Base-by-base conservation (phyloP, 1,284 basidiomycete species). In the Apiotrichum sp. region DNA sequence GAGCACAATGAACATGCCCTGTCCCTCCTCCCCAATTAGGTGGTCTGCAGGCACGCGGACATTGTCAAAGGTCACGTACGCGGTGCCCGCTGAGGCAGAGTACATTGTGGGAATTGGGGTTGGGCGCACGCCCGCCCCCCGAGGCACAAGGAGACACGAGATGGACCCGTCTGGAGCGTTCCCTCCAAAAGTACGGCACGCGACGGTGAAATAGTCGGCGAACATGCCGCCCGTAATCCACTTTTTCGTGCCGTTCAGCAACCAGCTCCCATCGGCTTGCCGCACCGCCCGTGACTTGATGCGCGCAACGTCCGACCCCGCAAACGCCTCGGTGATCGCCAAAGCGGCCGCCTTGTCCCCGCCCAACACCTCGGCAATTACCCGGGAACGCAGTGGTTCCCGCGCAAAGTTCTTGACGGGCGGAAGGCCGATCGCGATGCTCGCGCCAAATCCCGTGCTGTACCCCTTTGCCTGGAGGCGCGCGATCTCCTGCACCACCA, bases 211-310 rank as follows among this genome's bases (percentile, higher is more conserved):
- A 66, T 75, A 77, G 53, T 75, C 72, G 44, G 73, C 71, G 56
- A 73, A 72, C 72, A 76, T 78, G 49, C 88, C 90, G 65, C 93
- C 96, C 46, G 93, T 93, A 68, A 97, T 97, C 93, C 93, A 96
- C 65, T 79, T 79, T 76, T 95, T 93, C 6, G 88, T 91, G 7
- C 90, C 91, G 63, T 89, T 90, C 62, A 93, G 84, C 55, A 89
- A 85, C 71, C 78, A 81, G 63, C 88, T 76, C 39, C 89, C 91
- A 67, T 93, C 91, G 58, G 86, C 83, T 39, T 82, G 86, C 73
- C 92, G 88, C 47, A 80, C 83, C 8, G 93, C 93, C 4, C 84
- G 87, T 8, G 88, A 92, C 70, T 86, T 82, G 51, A 92, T 75
- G 31, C 88, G 87, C 69, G 86, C 82, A 31, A 97, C 90, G 69